Evolutionary conservation across 768 basidiomycete species (phyloP).

Genomic region (Coprinopsis sp.): DNA sequence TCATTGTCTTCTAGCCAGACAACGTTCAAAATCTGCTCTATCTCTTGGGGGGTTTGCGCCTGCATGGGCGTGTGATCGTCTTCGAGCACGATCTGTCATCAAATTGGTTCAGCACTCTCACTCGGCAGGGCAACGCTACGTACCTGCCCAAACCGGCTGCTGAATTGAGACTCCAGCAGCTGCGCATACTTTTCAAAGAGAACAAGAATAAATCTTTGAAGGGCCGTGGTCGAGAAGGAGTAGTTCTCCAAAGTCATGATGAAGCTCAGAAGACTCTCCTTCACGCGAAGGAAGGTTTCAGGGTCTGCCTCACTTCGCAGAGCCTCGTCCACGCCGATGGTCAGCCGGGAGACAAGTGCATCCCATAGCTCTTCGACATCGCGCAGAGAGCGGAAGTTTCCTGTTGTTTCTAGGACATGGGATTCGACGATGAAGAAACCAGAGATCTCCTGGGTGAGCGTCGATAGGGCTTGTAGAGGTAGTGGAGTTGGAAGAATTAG

Average conservation of each 20-base stretch:
- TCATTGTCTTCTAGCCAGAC: slow-evolving; percentile 81
- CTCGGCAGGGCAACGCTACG: slow-evolving; percentile 15
- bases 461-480: slow-evolving; percentile 58
- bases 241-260: slow-evolving; percentile 93
- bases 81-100: slow-evolving; percentile 64
- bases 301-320: slow-evolving; percentile 72
- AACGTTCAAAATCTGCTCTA: slow-evolving; percentile 67
- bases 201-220: slow-evolving; percentile 80
- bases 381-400: slow-evolving; percentile 81
- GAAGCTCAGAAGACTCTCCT: slow-evolving; percentile 80
- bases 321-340: slow-evolving; percentile 67
- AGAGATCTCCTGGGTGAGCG: slow-evolving; percentile 88
- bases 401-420: slow-evolving; percentile 85
- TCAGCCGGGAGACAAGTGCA: slow-evolving; percentile 68
- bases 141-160: slow-evolving; percentile 76
- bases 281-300: slow-evolving; percentile 75
- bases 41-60: slow-evolving; percentile 52
- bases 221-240: slow-evolving; percentile 75
- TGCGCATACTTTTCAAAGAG: slow-evolving; percentile 88
- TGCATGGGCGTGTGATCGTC: slow-evolving; percentile 93
- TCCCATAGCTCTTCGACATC: slow-evolving; percentile 98
- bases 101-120: neutral
- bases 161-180: slow-evolving; percentile 78
- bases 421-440: slow-evolving; percentile 98
- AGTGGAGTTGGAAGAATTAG: slow-evolving; percentile 82